These are phyloP conservation scores for Allantophomopsis lycopodina DNA, from an alignment of 2,329 filamentous ascomycete species.

Conservation along the genomic window DNA sequence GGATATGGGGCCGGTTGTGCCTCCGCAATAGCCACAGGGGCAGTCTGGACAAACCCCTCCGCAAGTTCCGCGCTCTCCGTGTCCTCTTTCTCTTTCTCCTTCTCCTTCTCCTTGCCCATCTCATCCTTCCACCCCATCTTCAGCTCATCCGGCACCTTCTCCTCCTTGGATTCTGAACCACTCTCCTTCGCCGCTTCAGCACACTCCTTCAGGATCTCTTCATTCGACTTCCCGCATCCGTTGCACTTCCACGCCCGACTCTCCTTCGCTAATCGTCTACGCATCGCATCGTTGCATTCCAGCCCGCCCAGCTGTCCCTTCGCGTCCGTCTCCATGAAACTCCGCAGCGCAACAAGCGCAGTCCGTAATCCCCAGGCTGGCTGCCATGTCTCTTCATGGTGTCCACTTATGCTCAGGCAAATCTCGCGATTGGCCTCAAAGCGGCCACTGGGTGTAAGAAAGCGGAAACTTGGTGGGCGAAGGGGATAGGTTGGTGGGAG, in stretches of 20 bases:
- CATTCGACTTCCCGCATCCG: conserved; percentile 58
- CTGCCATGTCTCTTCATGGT: conserved; percentile 98
- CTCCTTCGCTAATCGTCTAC: conserved; percentile 55
- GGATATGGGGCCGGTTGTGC: conserved; percentile 8
- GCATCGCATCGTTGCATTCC: conserved; percentile 55
- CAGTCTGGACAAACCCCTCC: conserved; percentile 43
- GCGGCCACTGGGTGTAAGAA: conserved; percentile 78
- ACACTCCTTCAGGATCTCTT: conserved; percentile 59
- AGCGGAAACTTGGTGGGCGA: conserved; percentile 88
- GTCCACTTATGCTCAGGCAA: conserved; percentile 82
- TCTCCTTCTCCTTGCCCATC: conserved; percentile 29
- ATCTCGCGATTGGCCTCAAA: conserved; percentile 98
- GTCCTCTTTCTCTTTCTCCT: conserved; percentile 13
- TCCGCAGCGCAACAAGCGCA: conserved; percentile 64
- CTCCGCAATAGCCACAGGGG: conserved; percentile 6
- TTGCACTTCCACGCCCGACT: conserved; percentile 55
- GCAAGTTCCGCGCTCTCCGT: conserved; percentile 33
- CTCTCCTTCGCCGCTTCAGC: conserved; percentile 38
- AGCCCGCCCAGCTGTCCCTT: conserved; percentile 83
- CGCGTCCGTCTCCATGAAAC: conserved; percentile 87
- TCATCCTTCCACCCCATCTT: conserved; percentile 60
- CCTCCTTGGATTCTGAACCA: conserved; percentile 16
- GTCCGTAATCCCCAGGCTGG: conserved; percentile 95
- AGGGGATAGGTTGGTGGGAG: conserved; percentile 84
- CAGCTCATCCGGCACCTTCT: conserved; percentile 36